These are phyloP conservation scores for Cladorrhinum samala DNA, from an alignment of 495 filamentous ascomycete genomes.

Conservation along the genomic window DNA sequence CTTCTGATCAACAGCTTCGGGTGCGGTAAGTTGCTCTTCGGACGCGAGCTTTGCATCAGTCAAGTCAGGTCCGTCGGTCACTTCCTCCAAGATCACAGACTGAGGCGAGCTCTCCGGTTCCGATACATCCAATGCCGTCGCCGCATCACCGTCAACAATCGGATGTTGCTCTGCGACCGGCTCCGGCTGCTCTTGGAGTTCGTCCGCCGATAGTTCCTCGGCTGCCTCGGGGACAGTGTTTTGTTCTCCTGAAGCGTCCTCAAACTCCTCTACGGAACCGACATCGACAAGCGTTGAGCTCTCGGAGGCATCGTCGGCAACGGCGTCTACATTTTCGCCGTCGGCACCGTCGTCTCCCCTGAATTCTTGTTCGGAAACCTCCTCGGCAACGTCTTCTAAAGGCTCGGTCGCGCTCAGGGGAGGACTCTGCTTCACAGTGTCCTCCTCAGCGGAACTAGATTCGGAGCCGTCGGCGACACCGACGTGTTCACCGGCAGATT, in stretches of 20 bases:
- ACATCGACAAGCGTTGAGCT: neutral
- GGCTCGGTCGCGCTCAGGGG: too few relatives aligned
- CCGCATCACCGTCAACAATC: neutral
- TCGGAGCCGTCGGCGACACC: slow-evolving; percentile 8
- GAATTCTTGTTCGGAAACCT: too few relatives aligned
- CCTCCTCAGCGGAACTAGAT: neutral
- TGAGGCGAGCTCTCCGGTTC: neutral
- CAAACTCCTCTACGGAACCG: neutral
- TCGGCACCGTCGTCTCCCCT: neutral
- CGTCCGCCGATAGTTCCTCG: neutral
- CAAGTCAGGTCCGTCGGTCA: too few relatives aligned
- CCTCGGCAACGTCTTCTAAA: too few relatives aligned
- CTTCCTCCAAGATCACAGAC: too few relatives aligned
- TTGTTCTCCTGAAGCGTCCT: neutral
- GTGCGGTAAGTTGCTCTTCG: neutral
- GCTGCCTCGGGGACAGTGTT: neutral
- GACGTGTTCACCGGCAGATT: slow-evolving; percentile 11
- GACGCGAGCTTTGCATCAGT: too few relatives aligned
- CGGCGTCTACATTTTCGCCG: too few relatives aligned
- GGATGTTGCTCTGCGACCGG: neutral
- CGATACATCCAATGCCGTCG: neutral
- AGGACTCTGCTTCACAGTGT: too few relatives aligned
- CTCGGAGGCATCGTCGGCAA: neutral
- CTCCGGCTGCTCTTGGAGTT: neutral
- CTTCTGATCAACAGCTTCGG: too few relatives aligned